These are phyloP conservation scores for Senna siamea DNA, from an alignment of 306 rosid genomes.

Conservation along the genomic window DNA sequence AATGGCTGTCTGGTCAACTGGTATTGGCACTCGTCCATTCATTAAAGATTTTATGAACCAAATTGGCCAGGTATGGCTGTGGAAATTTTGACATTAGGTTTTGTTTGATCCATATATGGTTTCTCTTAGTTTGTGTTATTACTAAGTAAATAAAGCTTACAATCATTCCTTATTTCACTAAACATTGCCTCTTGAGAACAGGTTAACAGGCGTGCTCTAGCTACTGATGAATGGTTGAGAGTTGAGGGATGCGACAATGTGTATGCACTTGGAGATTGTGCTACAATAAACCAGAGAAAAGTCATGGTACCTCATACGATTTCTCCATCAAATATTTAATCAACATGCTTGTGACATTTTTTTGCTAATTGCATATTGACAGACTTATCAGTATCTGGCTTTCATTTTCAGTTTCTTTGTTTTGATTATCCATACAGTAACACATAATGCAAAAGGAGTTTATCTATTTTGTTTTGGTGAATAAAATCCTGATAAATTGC, in stretches of 20 bases:
- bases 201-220: slow-evolving; percentile 86
- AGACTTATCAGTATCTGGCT: background rate
- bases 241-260: slow-evolving; percentile 78
- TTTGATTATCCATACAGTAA: slow-evolving; percentile 17
- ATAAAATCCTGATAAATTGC: slow-evolving; percentile 6
- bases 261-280: slow-evolving; percentile 96
- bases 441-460: background rate
- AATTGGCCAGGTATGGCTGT: slow-evolving; percentile 81
- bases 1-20: slow-evolving; percentile 99
- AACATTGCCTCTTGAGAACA: slow-evolving; percentile 44
- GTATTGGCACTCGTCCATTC: slow-evolving; percentile 90
- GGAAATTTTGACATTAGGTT: slow-evolving; percentile 33
- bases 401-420: slow-evolving; percentile 8
- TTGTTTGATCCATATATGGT: slow-evolving; percentile 17
- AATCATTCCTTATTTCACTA: slow-evolving; percentile 12
- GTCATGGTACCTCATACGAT: slow-evolving; percentile 69
- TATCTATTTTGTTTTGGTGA: slow-evolving; percentile 9
- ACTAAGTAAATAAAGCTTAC: background rate
- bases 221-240: slow-evolving; percentile 98
- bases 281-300: slow-evolving; percentile 94
- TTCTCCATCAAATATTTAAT: slow-evolving; percentile 31
- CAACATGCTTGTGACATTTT: slow-evolving; percentile 24
- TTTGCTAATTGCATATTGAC: slow-evolving; percentile 22
- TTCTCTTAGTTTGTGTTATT: slow-evolving; percentile 15
- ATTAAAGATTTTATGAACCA: slow-evolving; percentile 84